Evolutionary conservation across 1,284 basidiomycete genomes (phyloP), one percentile per base, ranked within the genome.

Genomic region (Trametes sp.): DNA sequence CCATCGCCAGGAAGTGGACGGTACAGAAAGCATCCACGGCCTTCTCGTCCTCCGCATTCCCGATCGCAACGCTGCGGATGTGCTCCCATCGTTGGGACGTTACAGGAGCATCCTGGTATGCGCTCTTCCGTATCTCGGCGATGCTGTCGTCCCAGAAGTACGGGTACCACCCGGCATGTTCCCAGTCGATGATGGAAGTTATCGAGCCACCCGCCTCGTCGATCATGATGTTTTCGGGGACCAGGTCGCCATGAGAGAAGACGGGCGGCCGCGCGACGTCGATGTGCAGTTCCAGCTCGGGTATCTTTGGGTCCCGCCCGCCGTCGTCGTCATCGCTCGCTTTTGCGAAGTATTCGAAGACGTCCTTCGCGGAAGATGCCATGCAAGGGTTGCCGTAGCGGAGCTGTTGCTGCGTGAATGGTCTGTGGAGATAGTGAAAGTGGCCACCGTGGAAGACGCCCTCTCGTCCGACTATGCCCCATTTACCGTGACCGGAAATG

Each of bases 111-210:
- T 21, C 26, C 26, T 54, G 52, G 28, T 54, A 54, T 7, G 52
- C 52, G 36, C 52, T 42, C 24, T 28, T 9, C 7, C 38, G 52
- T 19, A 54, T 42, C 16, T 1, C 2, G 4, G 52, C 52, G 7
- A 54, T 42, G 38, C 21, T 42, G 29, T 45, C 13, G 41, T 54
- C 53, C 53, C 53, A 54, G 13, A 54, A 54, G 28, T 54, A 54
- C 29, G 53, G 53, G 29, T 54, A 54, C 53, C 53, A 54, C 38
- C 53, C 53, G 1, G 53, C 53, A 7, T n/a, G 21, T 24, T 54
- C 53, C 52, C 52, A 54, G 52, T 42, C 52, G n/a, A 54, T 54
- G 35, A 54, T 41, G 5, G 24, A 19, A 10, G 52, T 54, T 13
- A 54, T 54, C 4, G 36, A n/a, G 8, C 6, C 36, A 21, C 21